Evolutionary conservation across 2,329 filamentous ascomycete species (phyloP).

Genomic region (Fusarium dlaminii): DNA sequence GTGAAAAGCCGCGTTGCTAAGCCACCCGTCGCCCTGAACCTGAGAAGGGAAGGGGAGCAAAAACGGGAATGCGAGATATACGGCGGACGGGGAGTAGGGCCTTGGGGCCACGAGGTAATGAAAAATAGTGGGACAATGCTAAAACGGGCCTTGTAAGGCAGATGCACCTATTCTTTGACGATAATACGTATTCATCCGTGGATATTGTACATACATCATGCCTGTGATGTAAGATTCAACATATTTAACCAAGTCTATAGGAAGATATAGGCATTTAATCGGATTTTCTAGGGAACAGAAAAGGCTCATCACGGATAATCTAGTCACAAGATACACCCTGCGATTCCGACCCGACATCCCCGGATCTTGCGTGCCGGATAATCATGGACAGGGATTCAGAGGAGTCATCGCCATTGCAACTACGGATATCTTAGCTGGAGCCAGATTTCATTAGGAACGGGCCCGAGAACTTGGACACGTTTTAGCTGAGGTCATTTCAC

Average conservation of each 20-base stretch:
- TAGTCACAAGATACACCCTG: constrained; percentile 1
- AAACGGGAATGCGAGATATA: constrained; percentile 41
- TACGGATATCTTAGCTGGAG: neutral
- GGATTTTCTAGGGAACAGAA: neutral
- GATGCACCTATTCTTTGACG: neutral
- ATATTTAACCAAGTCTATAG: neutral
- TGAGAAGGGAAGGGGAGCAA: constrained; percentile 4
- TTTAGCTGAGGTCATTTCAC: neutral
- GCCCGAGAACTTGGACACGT: neutral
- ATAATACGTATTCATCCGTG: neutral
- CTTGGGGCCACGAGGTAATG: constrained; percentile 16
- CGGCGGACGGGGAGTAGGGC: constrained; percentile 19
- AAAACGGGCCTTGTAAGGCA: constrained; percentile 11
- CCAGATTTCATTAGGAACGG: neutral
- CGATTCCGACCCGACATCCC: constrained; percentile 5
- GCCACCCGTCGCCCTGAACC: constrained; percentile 23
- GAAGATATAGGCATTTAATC: neutral
- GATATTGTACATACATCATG: neutral
- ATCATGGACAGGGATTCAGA: constrained; percentile 18
- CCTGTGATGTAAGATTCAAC: neutral
- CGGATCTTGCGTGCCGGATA: constrained; percentile 33
- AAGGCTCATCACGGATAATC: constrained; percentile 7
- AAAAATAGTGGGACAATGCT: constrained; percentile 16
- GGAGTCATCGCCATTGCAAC: constrained; percentile 17
- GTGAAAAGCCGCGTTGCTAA: constrained; percentile 25